Percentiles rank a stretch among this genome's conserved stretches.
phyloP scores from a whole-genome alignment of 371 early-diverging fungal genomes.

The Mortierella sp. region DNA sequence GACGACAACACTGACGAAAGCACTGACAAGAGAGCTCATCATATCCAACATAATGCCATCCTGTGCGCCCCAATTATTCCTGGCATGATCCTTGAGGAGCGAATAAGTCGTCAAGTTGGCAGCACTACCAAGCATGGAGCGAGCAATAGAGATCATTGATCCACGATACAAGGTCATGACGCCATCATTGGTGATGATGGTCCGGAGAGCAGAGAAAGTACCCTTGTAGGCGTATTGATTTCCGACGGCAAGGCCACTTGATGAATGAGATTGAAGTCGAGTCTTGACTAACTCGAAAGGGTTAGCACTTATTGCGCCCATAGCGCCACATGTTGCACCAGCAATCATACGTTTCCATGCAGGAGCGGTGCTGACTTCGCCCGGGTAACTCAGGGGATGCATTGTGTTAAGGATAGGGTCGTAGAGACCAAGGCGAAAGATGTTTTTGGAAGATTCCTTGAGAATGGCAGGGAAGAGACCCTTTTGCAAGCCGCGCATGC shows the following conservation, averaged over 20 bases:
- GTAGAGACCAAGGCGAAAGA: conserved; percentile 79
- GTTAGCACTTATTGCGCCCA: conserved; percentile 79
- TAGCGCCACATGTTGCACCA: conserved; percentile 75
- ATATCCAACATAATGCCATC: conserved; percentile 73
- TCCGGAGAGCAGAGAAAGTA: conserved; percentile 63
- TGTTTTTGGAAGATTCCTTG: conserved; percentile 75
- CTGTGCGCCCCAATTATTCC: conserved; percentile 63
- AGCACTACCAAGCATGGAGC: conserved; percentile 73
- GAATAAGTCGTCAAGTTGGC: conserved; percentile 73
- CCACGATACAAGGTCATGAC: conserved; percentile 64
- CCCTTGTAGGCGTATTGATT: conserved; percentile 74
- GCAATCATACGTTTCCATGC: conserved; percentile 80
- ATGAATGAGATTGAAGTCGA: conserved; percentile 66
- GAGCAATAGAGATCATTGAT: conserved; percentile 67
- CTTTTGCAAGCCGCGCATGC: conserved; percentile 75
- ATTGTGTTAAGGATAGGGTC: conserved; percentile 72
- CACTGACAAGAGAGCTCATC: conserved; percentile 68
- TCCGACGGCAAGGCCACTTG: conserved; percentile 66
- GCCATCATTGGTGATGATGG: conserved; percentile 66
- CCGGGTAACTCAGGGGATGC: conserved; percentile 66
- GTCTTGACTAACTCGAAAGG: conserved; percentile 83
- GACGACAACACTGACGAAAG: conserved; percentile 62
- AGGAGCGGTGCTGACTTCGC: conserved; percentile 62
- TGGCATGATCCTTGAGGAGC: conserved; percentile 72
- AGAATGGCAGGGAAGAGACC: conserved; percentile 77